These are phyloP conservation scores for Saturnispora halmiae DNA, from an alignment of 805 yeast species.

Conservation along the genomic window DNA sequence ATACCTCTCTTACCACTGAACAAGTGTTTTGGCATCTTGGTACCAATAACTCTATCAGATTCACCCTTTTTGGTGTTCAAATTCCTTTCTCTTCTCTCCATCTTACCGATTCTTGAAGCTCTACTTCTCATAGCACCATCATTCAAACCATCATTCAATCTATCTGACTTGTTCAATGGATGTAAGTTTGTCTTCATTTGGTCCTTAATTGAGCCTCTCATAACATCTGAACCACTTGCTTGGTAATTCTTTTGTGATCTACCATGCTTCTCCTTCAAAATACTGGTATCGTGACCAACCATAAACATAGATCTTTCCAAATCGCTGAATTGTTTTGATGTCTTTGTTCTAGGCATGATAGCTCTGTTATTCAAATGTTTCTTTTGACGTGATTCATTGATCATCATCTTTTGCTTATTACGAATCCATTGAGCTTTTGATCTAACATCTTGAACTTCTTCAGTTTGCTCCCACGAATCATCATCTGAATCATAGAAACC, in stretches of 20 bases:
- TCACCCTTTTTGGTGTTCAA: slow-evolving; percentile 91
- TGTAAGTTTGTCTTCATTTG: slow-evolving; percentile 17
- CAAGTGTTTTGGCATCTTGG: slow-evolving; percentile 85
- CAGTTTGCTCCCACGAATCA: slow-evolving; percentile 48
- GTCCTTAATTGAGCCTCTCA: slow-evolving; percentile 31
- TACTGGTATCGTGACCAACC: slow-evolving; percentile 78
- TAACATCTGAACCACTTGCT: slow-evolving; percentile 70
- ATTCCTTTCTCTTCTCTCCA: slow-evolving; percentile 90
- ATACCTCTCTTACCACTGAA: slow-evolving; percentile 94
- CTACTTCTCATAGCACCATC: slow-evolving; percentile 74
- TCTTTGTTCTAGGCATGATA: slow-evolving; percentile 82
- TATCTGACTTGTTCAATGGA: slow-evolving; percentile 58
- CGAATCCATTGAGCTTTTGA: slow-evolving; percentile 95
- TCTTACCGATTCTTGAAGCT: slow-evolving; percentile 79
- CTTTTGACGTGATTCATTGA: slow-evolving; percentile 76
- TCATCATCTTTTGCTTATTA: slow-evolving; percentile 90
- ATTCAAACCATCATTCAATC: slow-evolving; percentile 77
- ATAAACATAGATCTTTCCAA: slow-evolving; percentile 86
- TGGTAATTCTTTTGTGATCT: slow-evolving; percentile 22
- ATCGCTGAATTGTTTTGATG: slow-evolving; percentile 61
- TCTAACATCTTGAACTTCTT: slow-evolving; percentile 56
- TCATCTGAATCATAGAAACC: slow-evolving; percentile 93
- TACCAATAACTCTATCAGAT: slow-evolving; percentile 85
- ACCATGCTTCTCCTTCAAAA: slow-evolving; percentile 39
- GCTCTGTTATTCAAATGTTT: slow-evolving; percentile 82